These are phyloP conservation scores for Sistotremastrum niveocremeum DNA, from an alignment of 768 basidiomycete genomes.

Conservation along the genomic window DNA sequence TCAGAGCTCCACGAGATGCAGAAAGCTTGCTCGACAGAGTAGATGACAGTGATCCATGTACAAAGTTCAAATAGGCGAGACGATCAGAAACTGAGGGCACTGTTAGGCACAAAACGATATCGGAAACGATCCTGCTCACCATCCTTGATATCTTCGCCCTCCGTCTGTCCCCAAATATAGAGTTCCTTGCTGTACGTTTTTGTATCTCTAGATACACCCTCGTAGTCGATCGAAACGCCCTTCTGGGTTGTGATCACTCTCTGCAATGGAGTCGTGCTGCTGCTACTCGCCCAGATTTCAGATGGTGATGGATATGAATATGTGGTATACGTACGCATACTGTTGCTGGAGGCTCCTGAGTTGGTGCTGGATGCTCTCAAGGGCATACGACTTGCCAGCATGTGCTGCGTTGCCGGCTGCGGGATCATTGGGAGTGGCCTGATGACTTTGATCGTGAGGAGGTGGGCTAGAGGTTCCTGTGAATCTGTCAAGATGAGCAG, in stretches of 20 bases:
- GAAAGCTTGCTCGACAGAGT: constrained; percentile 52
- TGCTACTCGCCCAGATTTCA: constrained; percentile 8
- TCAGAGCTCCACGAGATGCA: constrained; percentile 49
- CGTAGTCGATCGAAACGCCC: constrained; percentile 63
- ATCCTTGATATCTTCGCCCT: constrained; percentile 63
- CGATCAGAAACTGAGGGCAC: constrained; percentile 55
- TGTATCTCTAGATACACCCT: constrained; percentile 47
- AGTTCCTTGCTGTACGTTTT: constrained; percentile 74
- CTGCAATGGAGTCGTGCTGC: constrained; percentile 53
- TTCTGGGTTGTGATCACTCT: constrained; percentile 70
- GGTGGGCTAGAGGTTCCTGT: constrained; percentile 19
- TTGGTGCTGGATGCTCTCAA: constrained; percentile 58
- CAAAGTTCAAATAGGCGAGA: constrained; percentile 69
- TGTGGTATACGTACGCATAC: constrained; percentile 39
- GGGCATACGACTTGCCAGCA: constrained; percentile 36
- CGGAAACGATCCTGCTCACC: constrained; percentile 27
- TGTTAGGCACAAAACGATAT: constrained; percentile 1
- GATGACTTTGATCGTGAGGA: constrained; percentile 9
- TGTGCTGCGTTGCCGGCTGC: constrained; percentile 22
- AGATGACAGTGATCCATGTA: constrained; percentile 51
- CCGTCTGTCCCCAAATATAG: constrained; percentile 71
- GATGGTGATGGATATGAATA: background rate
- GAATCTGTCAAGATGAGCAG: constrained; percentile 36
- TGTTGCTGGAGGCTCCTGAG: constrained; percentile 62
- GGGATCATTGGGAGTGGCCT: constrained; percentile 29